Evolutionary conservation across 768 basidiomycete genomes (phyloP), one percentile per base, ranked within the genome.

Genomic region (Rhizopogon vinicolor): DNA sequence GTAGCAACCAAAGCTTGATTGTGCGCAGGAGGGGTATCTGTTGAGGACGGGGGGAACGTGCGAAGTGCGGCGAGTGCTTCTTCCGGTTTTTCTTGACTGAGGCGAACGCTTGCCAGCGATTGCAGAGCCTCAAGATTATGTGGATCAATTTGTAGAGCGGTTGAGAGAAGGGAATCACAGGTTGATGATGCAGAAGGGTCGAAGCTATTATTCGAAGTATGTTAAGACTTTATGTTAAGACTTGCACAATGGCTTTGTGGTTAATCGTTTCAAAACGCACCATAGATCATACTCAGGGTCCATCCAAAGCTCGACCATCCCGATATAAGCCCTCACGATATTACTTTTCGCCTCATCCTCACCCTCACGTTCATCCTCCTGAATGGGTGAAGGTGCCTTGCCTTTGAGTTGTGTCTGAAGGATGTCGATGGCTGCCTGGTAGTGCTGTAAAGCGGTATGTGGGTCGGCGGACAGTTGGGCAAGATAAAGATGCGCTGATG

Each of bases 301-400:
- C 93, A 97, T 96, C 93, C 93, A 97, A 14, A 95, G 89, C 67
- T 96, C 94, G 25, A 95, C 87, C 80, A 94, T 93, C 7, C 88
- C 89, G 31, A 93, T 79, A 19, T 94, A 78, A 7, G 91, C 91
- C 41, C 87, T 78, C 10, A 93, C 85, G 54, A 87, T 84, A 64
- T 84, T 90, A 33, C 70, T 78, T 64, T 76, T 85, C 46, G 85
- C 67, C 60, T 90, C 86, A 3, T 75, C 66, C 55, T 88, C 84
- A 59, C 82, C 82, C 46, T 57, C 65, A 52, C 61, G 61, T 5
- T 65, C 65, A 50, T 69, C 75, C 55, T 66, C 72, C 7, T 62
- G 42, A 16, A 61, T 71, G 14, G 72, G 70, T 29, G 72, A 65
- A 29, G 79, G 77, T 41, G 82, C 83, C 66, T 90, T 91, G 46